phyloP scores from a whole-genome alignment of 768 basidiomycete species.

The Kwoniella dendrophila region DNA sequence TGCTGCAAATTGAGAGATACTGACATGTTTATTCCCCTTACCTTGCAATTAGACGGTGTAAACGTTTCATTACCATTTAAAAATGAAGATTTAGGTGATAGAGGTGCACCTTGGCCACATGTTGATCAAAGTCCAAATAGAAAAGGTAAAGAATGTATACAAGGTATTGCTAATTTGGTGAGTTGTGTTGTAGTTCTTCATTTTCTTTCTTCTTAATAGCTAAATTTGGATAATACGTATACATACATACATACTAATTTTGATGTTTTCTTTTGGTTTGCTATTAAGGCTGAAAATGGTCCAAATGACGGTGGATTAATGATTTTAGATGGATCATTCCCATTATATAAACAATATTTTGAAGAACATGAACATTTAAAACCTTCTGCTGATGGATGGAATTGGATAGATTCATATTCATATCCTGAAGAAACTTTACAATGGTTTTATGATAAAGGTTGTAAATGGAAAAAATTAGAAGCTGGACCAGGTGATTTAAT shows the following conservation, averaged over 20 bases:
- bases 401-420: conserved; percentile 25
- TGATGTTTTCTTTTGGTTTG: background rate
- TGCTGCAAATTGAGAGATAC: too few species aligned
- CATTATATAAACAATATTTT: conserved; percentile 53
- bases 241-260: background rate
- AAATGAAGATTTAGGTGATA: conserved; percentile 35
- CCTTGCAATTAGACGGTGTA: conserved; percentile 28
- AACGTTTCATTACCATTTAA: conserved; percentile 49
- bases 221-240: background rate
- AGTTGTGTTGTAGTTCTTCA: background rate
- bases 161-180: conserved; percentile 36
- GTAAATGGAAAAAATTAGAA: conserved; percentile 53
- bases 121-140: conserved; percentile 49
- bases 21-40: background rate
- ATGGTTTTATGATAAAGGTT: conserved; percentile 57
- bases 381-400: conserved; percentile 40
- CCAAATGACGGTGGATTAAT: conserved; percentile 57
- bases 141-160: conserved; percentile 34
- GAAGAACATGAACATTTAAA: conserved; percentile 40
- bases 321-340: conserved; percentile 54
- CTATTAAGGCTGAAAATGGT: conserved; percentile 48
- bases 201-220: background rate
- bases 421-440: conserved; percentile 38
- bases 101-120: conserved; percentile 47
- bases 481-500: conserved; percentile 54